phyloP scores from a whole-genome alignment of 148 eudicot species.

The Fagopyrum esculentum region DNA sequence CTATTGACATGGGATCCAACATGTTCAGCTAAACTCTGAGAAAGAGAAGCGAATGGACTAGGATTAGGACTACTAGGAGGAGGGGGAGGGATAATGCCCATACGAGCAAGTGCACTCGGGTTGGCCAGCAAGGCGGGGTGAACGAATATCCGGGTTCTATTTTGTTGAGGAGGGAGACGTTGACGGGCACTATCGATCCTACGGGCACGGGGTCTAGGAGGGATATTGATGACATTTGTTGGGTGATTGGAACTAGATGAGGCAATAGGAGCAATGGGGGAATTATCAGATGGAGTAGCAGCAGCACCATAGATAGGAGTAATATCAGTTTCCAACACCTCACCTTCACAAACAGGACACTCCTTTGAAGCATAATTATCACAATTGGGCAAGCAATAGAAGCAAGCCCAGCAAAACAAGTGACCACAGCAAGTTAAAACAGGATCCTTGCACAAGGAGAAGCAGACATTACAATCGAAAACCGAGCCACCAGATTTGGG shows the following conservation, averaged over 20 bases:
- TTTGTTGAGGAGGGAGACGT: conserved; percentile 23
- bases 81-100: background rate
- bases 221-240: conserved; percentile 21
- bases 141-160: background rate
- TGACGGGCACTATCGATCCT: conserved; percentile 46
- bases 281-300: conserved; percentile 5
- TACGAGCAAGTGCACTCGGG: background rate
- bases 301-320: conserved; percentile 48
- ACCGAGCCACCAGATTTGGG: conserved; percentile 26
- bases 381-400: conserved; percentile 32
- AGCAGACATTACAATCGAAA: conserved; percentile 51
- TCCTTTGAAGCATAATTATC: conserved; percentile 29
- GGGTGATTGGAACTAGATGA: background rate
- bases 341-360: conserved; percentile 62
- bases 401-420: conserved; percentile 63
- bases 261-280: background rate
- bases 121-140: conserved; percentile 19
- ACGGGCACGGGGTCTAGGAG: conserved; percentile 54
- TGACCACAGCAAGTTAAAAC: conserved; percentile 57
- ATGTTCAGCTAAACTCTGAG: background rate
- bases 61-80: background rate
- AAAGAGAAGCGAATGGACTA: conserved; percentile 18
- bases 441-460: conserved; percentile 46
- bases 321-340: conserved; percentile 32
- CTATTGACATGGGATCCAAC: conserved; percentile 32